phyloP scores from a whole-genome alignment of 2,329 filamentous ascomycete genomes.

The Cladosporium cucumerinum region DNA sequence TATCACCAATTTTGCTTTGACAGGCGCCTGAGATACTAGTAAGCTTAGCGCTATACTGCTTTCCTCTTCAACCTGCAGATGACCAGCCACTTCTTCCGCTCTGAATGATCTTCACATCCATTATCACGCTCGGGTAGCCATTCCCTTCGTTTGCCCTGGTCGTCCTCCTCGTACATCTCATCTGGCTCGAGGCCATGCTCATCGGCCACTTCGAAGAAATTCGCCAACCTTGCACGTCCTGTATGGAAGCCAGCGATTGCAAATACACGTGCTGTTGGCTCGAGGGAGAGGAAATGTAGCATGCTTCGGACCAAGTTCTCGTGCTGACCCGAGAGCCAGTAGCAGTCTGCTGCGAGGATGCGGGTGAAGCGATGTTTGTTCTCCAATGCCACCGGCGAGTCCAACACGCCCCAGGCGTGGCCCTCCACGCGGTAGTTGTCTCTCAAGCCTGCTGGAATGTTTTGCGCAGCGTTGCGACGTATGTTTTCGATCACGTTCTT shows the following conservation, averaged over 20 bases:
- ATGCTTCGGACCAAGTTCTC: constrained; percentile 62
- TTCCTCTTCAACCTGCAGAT: constrained; percentile 38
- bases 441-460: constrained; percentile 41
- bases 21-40: no score
- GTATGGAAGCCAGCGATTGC: constrained; percentile 72
- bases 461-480: constrained; percentile 54
- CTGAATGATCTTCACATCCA: constrained; percentile 58
- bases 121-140: constrained; percentile 57
- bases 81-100: constrained; percentile 69
- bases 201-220: constrained; percentile 59
- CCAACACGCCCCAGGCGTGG: constrained; percentile 62
- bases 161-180: constrained; percentile 66
- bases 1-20: no score
- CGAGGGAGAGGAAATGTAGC: constrained; percentile 55
- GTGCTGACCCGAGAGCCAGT: constrained; percentile 74
- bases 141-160: constrained; percentile 58
- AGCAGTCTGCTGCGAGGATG: constrained; percentile 67
- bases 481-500: constrained; percentile 58
- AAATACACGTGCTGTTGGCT: constrained; percentile 52
- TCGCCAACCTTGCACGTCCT: constrained; percentile 61
- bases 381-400: constrained; percentile 38
- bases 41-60: no score
- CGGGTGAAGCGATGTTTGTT: constrained; percentile 53
- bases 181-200: constrained; percentile 58
- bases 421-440: constrained; percentile 50